phyloP scores from a whole-genome alignment of 2,329 filamentous ascomycete species.

The Penicillium psychrosexuale region DNA sequence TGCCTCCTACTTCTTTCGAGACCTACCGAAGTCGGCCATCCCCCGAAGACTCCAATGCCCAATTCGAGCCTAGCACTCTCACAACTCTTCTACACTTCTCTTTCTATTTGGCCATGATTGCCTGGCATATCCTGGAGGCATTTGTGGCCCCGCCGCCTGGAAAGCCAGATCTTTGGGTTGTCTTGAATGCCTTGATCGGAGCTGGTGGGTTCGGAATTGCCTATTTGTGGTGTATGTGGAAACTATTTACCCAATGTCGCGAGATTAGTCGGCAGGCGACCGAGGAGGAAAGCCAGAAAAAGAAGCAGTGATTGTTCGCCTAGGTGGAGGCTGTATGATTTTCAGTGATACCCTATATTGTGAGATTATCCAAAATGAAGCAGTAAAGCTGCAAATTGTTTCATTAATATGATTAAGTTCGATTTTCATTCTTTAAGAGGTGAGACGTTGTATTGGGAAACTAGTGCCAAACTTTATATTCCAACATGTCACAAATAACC shows the following conservation, averaged over 20 bases:
- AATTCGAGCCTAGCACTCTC: constrained; percentile 51
- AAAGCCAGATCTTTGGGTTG: constrained; percentile 94
- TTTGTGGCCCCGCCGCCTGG: constrained; percentile 64
- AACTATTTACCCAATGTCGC: constrained; percentile 42
- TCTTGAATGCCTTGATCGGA: constrained; percentile 82
- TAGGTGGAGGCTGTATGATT: constrained; percentile 10
- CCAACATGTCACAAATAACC: constrained; percentile 8
- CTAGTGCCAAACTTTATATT: constrained; percentile 3
- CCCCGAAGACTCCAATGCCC: constrained; percentile 33
- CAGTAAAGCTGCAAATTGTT: constrained; percentile 9
- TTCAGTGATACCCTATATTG: constrained; percentile 30
- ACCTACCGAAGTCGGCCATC: constrained; percentile 58
- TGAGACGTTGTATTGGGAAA: constrained; percentile 18
- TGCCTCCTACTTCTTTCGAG: constrained; percentile 72
- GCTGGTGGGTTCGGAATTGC: constrained; percentile 80
- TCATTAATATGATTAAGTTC: neutral
- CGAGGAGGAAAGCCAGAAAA: constrained; percentile 32
- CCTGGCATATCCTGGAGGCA: constrained; percentile 76
- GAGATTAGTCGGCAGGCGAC: constrained; percentile 24
- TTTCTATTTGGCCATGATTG: constrained; percentile 74
- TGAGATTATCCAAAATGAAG: constrained; percentile 1
- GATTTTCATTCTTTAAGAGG: constrained; percentile 1
- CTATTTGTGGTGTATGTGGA: constrained; percentile 87
- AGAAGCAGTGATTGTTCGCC: constrained; percentile 29
- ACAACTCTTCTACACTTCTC: constrained; percentile 68